Evolutionary conservation across 306 rosid genomes (phyloP), one percentile per base, ranked within the genome.

Genomic region (Mimosa pudica): DNA sequence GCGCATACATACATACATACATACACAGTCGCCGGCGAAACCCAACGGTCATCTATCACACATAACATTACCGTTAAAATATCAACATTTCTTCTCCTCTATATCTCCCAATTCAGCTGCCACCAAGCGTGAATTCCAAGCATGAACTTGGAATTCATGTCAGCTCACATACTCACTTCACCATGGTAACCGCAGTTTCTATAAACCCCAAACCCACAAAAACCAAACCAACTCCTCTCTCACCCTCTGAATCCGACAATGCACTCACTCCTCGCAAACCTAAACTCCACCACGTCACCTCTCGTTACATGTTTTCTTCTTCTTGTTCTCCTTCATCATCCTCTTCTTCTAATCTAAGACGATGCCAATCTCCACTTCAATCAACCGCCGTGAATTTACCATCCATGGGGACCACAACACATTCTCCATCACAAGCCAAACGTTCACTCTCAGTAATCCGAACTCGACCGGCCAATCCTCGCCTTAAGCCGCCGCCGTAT

Each of bases 111-210:
- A 71, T 48, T 49, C 30, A 30, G 13, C 45, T 10, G 38, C 10
- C 11, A 70, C 49, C 6, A 32, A 68, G 70, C 63, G 77, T 73
- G 60, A 82, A 83, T 86, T 88, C 42, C 45, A 64, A 80, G 77
- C 48, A 85, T 77, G 89, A 79, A 79, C 63, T 76, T 78, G 67
- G 85, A 76, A 38, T 55, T 61, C 60, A n/a, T 77, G 74, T 24
- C 60, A 66, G 81, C 76, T 82, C 76, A 49, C 49, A 8, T 1
- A 24, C 30, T 64, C 52, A 66, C 44, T 30, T 7, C 52, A 79
- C 76, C 71, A 90, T 95, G 97, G 97, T 91, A 62, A 88, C 98
- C 77, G 92, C 96, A 54, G 84, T 92, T 51, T 90, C 97, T 2
- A 60, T 87, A 80, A 86, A 86, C 80, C 67, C 95, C 70, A 95